Base-by-base conservation (phyloP, 1,284 basidiomycete species). In the Entoloma clypeatum region DNA sequence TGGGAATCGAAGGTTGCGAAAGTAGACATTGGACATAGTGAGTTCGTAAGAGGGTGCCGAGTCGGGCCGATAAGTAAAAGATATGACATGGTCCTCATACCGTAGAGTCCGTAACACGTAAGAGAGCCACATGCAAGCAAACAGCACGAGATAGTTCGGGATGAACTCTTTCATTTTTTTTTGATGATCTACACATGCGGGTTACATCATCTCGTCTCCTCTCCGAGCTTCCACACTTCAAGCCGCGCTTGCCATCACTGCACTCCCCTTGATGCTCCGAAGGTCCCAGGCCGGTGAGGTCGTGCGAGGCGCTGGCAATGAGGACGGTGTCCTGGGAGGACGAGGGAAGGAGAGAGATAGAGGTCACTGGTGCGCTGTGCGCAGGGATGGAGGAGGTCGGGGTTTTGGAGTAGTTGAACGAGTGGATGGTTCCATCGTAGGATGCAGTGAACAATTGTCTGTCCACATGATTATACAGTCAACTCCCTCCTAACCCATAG, bases 271-370 rank as follows among this genome's bases (percentile, higher is more conserved):
- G 11, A 70, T 65, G 52, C 82, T 87, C 1, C 92, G 72, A 19
- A 92, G 64, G 61, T 97, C 93, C 92, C 92, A 96, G 80, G 0
- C 77, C 77, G 0, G 85, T 83, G 27, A 91, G 77, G 60, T 97
- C 93, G 40, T 86, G 85, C 33, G 93, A 92, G 1, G 87, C 81
- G 25, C 79, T 92, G 1, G 85, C 90, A 23, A 94, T 64, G 44
- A 51, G 73, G 62, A 39, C 72, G 19, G 72, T 69, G 2, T 61
- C 49, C 4, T 64, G 51, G 6, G 55, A 33, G 6, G 41, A 30
- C 22, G 43, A 16, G 4, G 63, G 60, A 10, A 92, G 63, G 54
- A 85, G 69, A 34, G 75, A 77, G 26, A 87, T 64, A 3, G 82
- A 87, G 0, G 89, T 87, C 28, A 92, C 77, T 1, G 91, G 81